Percentiles rank a stretch among this genome's conserved stretches.
These are phyloP conservation scores for Comarum palustre DNA, from an alignment of 306 rosid species.

Conservation along the genomic window DNA sequence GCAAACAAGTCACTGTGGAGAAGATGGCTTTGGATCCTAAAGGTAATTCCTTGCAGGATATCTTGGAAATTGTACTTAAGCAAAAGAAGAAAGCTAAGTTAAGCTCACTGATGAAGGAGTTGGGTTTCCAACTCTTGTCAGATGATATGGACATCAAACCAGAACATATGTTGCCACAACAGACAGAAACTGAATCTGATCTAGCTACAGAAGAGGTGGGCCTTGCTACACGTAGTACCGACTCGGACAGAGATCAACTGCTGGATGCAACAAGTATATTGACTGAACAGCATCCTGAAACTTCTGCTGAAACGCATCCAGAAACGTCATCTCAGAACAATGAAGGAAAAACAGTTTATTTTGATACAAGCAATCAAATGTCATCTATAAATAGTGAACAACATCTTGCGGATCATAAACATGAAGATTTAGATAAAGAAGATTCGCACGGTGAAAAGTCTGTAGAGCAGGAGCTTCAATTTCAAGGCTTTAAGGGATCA, in stretches of 20 bases:
- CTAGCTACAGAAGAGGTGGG: conserved; percentile 47
- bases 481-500: conserved; percentile 62
- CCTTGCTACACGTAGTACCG: conserved; percentile 27
- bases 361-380: conserved; percentile 33
- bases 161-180: conserved; percentile 35
- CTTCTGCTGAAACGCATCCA: conserved; percentile 29
- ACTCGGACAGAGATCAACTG: conserved; percentile 33
- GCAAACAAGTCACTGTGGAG: conserved; percentile 60
- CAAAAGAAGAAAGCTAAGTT: conserved; percentile 57
- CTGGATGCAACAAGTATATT: conserved; percentile 20
- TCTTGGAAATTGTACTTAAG: conserved; percentile 49
- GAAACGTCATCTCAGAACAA: conserved; percentile 37
- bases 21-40: conserved; percentile 54
- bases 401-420: conserved; percentile 32
- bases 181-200: conserved; percentile 43
- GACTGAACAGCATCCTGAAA: conserved; percentile 38
- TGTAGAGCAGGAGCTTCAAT: conserved; percentile 37
- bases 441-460: conserved; percentile 33
- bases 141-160: conserved; percentile 69
- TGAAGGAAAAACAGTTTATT: conserved; percentile 37
- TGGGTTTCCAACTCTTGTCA: conserved; percentile 92
- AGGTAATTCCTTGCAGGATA: conserved; percentile 66
- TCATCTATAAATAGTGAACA: conserved; percentile 38
- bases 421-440: conserved; percentile 34
- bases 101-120: conserved; percentile 79